These are phyloP conservation scores for Hamigera avellanea DNA, from an alignment of 495 filamentous ascomycete species.

Conservation along the genomic window DNA sequence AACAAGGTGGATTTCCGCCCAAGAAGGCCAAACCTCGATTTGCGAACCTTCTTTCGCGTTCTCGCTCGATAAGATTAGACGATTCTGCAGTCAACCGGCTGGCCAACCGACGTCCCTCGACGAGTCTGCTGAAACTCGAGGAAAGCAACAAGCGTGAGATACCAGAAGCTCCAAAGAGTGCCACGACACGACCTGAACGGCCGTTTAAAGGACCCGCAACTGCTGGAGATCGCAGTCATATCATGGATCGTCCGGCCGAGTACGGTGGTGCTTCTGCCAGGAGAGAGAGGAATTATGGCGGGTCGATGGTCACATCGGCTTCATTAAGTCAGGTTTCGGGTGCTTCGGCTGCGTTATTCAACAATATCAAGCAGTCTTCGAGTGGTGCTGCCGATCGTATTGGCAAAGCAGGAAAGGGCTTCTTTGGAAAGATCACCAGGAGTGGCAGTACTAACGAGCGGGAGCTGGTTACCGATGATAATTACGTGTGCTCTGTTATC, in stretches of 20 bases:
- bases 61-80: slow-evolving; percentile 52
- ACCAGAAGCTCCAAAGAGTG: slow-evolving; percentile 35
- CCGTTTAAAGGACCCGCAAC: slow-evolving; percentile 53
- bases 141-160: slow-evolving; percentile 20
- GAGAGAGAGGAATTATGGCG: slow-evolving; percentile 37
- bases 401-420: slow-evolving; percentile 63
- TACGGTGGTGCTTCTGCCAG: slow-evolving; percentile 17
- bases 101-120: slow-evolving; percentile 31
- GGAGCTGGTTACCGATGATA: slow-evolving; percentile 59
- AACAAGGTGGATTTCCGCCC: slow-evolving; percentile 14
- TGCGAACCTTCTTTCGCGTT: slow-evolving; percentile 49
- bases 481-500: slow-evolving; percentile 67
- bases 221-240: slow-evolving; percentile 47
- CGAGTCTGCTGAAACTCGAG: slow-evolving; percentile 29
- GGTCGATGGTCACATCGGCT: slow-evolving; percentile 38
- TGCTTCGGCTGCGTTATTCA: slow-evolving; percentile 54
- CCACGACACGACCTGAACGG: slow-evolving; percentile 50
- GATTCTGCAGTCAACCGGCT: slow-evolving; percentile 26
- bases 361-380: slow-evolving; percentile 58
- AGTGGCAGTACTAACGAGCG: slow-evolving; percentile 60
- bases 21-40: slow-evolving; percentile 42
- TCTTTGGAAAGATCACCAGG: slow-evolving; percentile 64
- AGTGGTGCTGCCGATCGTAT: slow-evolving; percentile 59
- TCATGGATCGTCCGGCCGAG: slow-evolving; percentile 46
- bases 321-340: slow-evolving; percentile 52